phyloP scores from a whole-genome alignment of 2,329 filamentous ascomycete genomes.

The Fusarium liriodendri region DNA sequence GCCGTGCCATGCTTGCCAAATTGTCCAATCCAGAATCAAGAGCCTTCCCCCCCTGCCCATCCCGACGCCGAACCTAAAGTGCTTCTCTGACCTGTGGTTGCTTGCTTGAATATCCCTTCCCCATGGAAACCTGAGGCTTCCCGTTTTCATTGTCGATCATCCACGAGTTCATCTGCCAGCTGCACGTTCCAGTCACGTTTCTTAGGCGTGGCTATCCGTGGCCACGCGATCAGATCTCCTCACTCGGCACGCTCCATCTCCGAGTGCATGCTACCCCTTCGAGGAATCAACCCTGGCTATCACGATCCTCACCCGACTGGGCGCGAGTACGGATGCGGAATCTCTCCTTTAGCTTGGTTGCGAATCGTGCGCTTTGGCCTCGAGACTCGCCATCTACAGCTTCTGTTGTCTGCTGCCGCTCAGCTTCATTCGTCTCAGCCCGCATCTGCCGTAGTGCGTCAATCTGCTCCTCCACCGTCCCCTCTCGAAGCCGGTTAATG shows the following conservation, averaged over 20 bases:
- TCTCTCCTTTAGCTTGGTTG: conserved; percentile 63
- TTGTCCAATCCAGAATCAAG: conserved; percentile 21
- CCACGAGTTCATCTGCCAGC: neutral
- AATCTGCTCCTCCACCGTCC: conserved; percentile 72
- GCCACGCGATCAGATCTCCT: conserved; percentile 3
- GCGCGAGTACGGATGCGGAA: conserved; percentile 64
- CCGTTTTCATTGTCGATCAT: conserved; percentile 7
- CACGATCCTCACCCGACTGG: conserved; percentile 45
- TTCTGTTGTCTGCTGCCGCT: conserved; percentile 30
- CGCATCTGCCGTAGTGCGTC: conserved; percentile 64
- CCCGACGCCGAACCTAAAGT: conserved; percentile 32
- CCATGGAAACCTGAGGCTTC: neutral
- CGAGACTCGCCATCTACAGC: conserved; percentile 48
- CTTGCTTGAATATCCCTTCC: conserved; percentile 1
- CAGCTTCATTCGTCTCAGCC: conserved; percentile 38
- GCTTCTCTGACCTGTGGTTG: conserved; percentile 6
- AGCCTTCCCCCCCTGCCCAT: conserved; percentile 11
- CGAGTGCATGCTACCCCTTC: neutral
- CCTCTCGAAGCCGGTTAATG: conserved; percentile 66
- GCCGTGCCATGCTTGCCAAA: conserved; percentile 40
- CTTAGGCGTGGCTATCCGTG: neutral
- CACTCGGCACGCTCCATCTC: neutral
- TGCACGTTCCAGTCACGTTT: conserved; percentile 5
- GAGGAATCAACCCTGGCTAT: conserved; percentile 15
- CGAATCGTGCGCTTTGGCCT: conserved; percentile 56